Conservation (phyloP, 139 green algal genomes). For the Protoeuglena noctilucae region DNA sequence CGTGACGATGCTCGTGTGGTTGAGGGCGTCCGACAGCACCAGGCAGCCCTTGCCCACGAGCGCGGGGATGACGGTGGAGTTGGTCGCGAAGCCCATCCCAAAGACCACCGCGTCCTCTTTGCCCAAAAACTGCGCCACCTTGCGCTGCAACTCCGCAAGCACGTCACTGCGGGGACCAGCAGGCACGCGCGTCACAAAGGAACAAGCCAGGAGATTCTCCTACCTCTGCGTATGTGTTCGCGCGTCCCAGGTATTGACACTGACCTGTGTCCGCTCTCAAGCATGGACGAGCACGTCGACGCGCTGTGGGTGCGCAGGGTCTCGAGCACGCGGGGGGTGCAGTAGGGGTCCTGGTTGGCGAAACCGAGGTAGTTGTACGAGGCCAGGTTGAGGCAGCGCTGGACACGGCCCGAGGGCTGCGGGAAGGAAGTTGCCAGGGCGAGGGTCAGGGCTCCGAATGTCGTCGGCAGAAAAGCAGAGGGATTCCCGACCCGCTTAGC, state of each 20-base stretch:
- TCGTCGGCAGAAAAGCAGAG: neutral
- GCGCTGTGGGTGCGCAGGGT: constrained; percentile 39
- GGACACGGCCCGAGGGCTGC: constrained; percentile 31
- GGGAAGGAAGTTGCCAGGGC: neutral
- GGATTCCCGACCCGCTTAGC: neutral
- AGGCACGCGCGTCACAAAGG: no score
- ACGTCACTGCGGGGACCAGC: no score
- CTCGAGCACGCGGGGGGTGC: constrained; percentile 67
- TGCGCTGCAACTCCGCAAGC: no score
- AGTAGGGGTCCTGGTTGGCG: constrained; percentile 77
- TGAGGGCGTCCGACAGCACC: constrained; percentile 85
- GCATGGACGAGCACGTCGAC: constrained; percentile 24
- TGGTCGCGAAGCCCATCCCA: constrained; percentile 98
- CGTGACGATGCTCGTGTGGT: constrained; percentile 91
- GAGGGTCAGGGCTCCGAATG: neutral
- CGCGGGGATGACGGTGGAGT: constrained; percentile 73
- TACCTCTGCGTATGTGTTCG: no score
- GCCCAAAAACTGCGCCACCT: constrained; percentile 55
- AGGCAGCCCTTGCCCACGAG: constrained; percentile 67
- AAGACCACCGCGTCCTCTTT: constrained; percentile 75
- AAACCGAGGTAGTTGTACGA: constrained; percentile 99
- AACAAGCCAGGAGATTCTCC: no score
- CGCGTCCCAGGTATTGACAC: no score
- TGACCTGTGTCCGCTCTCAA: neutral
- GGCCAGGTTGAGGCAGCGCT: constrained; percentile 80